These are phyloP conservation scores for Mucor lusitanicus DNA, from an alignment of 371 early-diverging fungal species.

Conservation along the genomic window DNA sequence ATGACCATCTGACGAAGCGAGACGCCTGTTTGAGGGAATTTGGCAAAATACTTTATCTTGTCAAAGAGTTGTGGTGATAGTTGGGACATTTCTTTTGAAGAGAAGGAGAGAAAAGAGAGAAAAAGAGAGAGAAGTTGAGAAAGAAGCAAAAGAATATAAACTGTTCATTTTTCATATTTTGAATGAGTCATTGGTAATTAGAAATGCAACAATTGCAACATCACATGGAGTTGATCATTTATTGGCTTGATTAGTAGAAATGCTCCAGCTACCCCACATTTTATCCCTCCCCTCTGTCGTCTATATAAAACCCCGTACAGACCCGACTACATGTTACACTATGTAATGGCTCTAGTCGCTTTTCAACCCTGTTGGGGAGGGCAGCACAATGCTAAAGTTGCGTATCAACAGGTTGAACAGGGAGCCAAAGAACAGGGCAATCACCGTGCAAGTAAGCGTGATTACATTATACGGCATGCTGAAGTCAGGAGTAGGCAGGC, in stretches of 20 bases:
- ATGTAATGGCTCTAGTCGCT: neutral
- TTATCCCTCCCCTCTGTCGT: neutral
- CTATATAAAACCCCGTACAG: constrained; percentile 6
- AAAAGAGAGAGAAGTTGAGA: neutral
- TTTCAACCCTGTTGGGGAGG: neutral
- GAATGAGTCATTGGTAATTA: constrained; percentile 16
- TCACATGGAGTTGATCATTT: constrained; percentile 15
- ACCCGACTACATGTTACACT: constrained; percentile 22
- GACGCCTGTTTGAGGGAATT: constrained; percentile 91
- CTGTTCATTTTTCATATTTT: constrained; percentile 2
- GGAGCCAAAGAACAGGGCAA: constrained; percentile 94
- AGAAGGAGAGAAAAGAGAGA: constrained; percentile 9
- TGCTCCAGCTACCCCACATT: constrained; percentile 21
- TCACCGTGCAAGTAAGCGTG: constrained; percentile 92
- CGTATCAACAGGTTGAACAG: constrained; percentile 85
- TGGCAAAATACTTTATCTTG: constrained; percentile 74
- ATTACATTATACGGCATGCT: constrained; percentile 99
- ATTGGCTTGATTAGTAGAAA: neutral
- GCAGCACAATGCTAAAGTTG: constrained; percentile 46
- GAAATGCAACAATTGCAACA: neutral
- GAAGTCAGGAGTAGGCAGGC: constrained; percentile 95
- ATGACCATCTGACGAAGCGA: constrained; percentile 80
- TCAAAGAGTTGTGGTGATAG: constrained; percentile 67
- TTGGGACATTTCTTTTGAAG: constrained; percentile 44
- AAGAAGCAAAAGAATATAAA: neutral